phyloP scores from a whole-genome alignment of 139 green algal genomes.

The Chlorella sp. region DNA sequence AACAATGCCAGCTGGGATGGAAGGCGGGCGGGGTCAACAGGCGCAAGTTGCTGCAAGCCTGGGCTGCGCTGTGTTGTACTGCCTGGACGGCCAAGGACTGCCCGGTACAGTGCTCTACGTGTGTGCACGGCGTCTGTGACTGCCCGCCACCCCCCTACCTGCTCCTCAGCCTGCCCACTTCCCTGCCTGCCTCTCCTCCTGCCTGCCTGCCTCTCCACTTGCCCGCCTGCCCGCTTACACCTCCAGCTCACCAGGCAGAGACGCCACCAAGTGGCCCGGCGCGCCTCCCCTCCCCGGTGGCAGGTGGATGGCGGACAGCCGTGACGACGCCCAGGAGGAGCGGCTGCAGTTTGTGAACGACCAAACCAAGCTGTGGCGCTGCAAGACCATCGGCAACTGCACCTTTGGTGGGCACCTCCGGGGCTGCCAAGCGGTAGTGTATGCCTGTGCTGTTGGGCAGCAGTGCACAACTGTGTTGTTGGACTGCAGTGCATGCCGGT shows the following conservation, averaged over 20 bases:
- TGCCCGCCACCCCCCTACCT: not conserved
- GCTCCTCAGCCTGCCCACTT: not conserved
- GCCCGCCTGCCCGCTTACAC: no score
- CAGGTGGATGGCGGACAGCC: constrained; percentile 91
- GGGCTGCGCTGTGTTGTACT: not conserved
- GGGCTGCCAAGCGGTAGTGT: no score
- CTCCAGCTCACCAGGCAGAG: no score
- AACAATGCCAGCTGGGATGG: not conserved
- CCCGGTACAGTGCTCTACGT: no score
- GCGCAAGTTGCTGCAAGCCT: not conserved
- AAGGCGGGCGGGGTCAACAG: not conserved
- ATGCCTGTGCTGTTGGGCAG: no score
- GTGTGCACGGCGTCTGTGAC: no score
- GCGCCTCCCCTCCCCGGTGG: not conserved
- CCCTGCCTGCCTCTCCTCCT: not conserved
- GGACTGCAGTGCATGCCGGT: no score
- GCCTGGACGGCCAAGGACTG: not conserved
- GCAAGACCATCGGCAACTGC: constrained; percentile 11
- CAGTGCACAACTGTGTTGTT: no score
- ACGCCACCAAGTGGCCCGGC: no score
- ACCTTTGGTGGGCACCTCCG: not conserved
- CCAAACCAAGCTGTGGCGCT: constrained; percentile 79
- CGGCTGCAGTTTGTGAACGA: constrained; percentile 91
- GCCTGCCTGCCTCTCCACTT: no score
- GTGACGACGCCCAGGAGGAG: constrained; percentile 92